Evolutionary conservation across 1,139 yeast genomes (phyloP).

Genomic region (Pichia sp.): DNA sequence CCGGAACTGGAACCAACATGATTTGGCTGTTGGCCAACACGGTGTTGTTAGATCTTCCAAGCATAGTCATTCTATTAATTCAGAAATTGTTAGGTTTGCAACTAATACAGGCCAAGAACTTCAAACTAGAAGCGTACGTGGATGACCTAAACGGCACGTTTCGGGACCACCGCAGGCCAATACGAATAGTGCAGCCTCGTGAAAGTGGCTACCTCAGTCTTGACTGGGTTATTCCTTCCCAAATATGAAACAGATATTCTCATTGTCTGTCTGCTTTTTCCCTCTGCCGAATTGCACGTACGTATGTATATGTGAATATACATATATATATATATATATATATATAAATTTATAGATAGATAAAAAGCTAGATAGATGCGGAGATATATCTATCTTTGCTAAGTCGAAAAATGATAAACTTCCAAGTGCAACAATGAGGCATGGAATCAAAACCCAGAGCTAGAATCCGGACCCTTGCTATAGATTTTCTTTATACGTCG

Average conservation of each 20-base stretch:
- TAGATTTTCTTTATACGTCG: constrained; percentile 41
- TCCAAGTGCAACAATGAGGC: not conserved
- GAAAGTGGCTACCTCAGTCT: constrained; percentile 59
- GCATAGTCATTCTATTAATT: not conserved
- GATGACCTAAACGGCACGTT: constrained; percentile 37
- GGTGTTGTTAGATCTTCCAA: constrained; percentile 2
- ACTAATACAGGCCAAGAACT: constrained; percentile 6
- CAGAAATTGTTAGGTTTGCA: not conserved
- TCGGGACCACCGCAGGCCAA: constrained; percentile 26
- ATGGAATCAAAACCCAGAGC: constrained; percentile 12
- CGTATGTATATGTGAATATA: not conserved
- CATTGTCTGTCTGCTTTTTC: not conserved
- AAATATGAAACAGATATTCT: not conserved
- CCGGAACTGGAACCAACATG: not conserved
- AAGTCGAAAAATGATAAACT: not conserved
- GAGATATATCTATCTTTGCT: constrained; percentile 20
- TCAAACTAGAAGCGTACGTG: constrained; percentile 45
- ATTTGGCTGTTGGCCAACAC: constrained; percentile 3
- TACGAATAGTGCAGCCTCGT: constrained; percentile 51
- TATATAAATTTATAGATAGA: not conserved
- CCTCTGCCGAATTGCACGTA: not conserved
- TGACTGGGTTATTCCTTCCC: constrained; percentile 50
- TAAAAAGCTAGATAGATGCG: not conserved
- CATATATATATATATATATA: not conserved
- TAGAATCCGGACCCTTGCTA: constrained; percentile 34